These are phyloP conservation scores for Ascoidea asiatica DNA, from an alignment of 805 yeast species.

Conservation along the genomic window DNA sequence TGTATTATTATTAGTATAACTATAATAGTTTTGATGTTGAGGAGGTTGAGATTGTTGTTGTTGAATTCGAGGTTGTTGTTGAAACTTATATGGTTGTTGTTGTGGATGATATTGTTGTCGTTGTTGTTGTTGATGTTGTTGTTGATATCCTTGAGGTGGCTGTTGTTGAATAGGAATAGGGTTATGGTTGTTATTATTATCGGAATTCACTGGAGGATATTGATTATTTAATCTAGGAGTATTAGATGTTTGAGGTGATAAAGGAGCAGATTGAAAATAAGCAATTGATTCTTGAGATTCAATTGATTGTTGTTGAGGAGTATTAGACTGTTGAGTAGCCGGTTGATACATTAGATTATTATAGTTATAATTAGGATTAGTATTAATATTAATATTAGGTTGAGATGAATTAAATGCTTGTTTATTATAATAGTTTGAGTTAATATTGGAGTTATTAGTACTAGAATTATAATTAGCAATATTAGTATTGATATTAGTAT, in stretches of 20 bases:
- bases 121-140: conserved; percentile 3
- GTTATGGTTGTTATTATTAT: neutral
- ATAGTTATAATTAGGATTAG: neutral
- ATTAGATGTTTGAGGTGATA: conserved; percentile 2
- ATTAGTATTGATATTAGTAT: neutral
- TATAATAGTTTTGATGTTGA: conserved; percentile 1
- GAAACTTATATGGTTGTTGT: conserved; percentile 1
- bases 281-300: conserved; percentile 11
- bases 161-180: neutral
- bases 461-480: too few species aligned
- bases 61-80: conserved; percentile 1
- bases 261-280: conserved; percentile 16
- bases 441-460: too few species aligned
- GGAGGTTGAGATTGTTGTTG: neutral
- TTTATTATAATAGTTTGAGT: neutral
- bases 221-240: neutral
- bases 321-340: conserved; percentile 13
- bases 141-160: neutral
- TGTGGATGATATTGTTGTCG: conserved; percentile 2
- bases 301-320: neutral
- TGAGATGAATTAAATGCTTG: neutral
- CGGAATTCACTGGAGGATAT: neutral
- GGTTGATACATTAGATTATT: conserved; percentile 13
- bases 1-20: neutral
- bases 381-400: neutral